Percentiles rank a stretch among this genome's conserved stretches.
Conservation (phyloP, 768 basidiomycete species). For the Macrolepiota dolichaula region DNA sequence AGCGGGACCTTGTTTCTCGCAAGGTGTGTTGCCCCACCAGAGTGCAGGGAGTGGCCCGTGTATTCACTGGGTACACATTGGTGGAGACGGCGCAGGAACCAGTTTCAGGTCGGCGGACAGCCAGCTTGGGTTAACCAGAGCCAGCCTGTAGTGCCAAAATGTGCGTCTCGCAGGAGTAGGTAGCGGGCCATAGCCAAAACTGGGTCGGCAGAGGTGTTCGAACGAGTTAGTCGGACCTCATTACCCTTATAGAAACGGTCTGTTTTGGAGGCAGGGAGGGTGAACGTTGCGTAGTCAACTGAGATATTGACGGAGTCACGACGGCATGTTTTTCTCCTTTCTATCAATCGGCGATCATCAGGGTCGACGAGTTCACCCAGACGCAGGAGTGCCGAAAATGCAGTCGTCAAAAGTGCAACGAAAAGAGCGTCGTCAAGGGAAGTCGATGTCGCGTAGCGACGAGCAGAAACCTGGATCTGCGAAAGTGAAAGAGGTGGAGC, state of each 20-base stretch:
- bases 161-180: too few relatives aligned
- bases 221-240: slow-evolving; percentile 11
- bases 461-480: not conserved
- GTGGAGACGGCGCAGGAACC: not conserved
- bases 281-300: slow-evolving; percentile 8
- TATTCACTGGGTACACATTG: not conserved
- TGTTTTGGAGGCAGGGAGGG: slow-evolving; percentile 28
- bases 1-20: too few relatives aligned
- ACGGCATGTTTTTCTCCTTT: slow-evolving; percentile 14
- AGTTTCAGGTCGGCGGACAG: not conserved
- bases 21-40: slow-evolving; percentile 36
- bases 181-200: not conserved
- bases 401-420: slow-evolving; percentile 20
- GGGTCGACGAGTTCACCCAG: slow-evolving; percentile 26
- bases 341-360: not conserved
- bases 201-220: not conserved
- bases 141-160: not conserved
- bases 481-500: not conserved
- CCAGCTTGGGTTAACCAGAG: not conserved
- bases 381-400: slow-evolving; percentile 23
- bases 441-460: not conserved
- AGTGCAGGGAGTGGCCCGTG: slow-evolving; percentile 34
- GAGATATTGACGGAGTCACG: slow-evolving; percentile 12
- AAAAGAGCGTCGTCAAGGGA: slow-evolving; percentile 25
- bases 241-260: slow-evolving; percentile 23